Conservation (phyloP, 2,329 filamentous ascomycete genomes). For the Biscogniauxia sp. region DNA sequence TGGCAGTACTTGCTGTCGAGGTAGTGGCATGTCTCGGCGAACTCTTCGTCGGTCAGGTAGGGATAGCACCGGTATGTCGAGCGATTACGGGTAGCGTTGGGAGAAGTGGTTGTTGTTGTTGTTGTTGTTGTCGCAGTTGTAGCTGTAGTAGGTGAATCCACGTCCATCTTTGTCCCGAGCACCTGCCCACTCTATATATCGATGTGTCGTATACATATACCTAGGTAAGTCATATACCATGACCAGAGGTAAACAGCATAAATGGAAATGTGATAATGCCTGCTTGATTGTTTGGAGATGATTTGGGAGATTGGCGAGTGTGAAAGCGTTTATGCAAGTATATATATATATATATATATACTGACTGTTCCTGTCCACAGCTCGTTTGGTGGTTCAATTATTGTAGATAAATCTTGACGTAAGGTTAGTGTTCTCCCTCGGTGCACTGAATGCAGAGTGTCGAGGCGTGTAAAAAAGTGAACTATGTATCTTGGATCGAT, state of each 20-base stretch:
- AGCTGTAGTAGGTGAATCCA: not conserved
- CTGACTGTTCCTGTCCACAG: no score
- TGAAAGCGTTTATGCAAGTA: no score
- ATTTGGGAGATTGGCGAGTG: no score
- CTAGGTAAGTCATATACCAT: not conserved
- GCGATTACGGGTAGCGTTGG: slow-evolving; percentile 18
- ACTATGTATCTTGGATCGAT: no score
- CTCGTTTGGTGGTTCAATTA: no score
- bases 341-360: no score
- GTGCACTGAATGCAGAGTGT: no score
- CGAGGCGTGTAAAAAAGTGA: no score
- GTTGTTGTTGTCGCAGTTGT: not conserved
- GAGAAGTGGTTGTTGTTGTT: slow-evolving; percentile 3
- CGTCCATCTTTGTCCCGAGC: not conserved
- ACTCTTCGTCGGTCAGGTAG: slow-evolving; percentile 59
- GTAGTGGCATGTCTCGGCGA: slow-evolving; percentile 62
- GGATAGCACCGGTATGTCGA: slow-evolving; percentile 56
- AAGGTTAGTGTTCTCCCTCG: no score
- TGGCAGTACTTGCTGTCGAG: slow-evolving; percentile 58
- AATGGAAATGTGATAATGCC: no score
- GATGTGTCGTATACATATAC: not conserved
- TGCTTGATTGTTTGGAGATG: no score
- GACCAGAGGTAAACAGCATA: not conserved
- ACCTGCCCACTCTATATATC: not conserved
- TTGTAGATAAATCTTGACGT: no score